Evolutionary conservation across 257 asterid species (phyloP).

Genomic region (Nyctanthes arbortristis): DNA sequence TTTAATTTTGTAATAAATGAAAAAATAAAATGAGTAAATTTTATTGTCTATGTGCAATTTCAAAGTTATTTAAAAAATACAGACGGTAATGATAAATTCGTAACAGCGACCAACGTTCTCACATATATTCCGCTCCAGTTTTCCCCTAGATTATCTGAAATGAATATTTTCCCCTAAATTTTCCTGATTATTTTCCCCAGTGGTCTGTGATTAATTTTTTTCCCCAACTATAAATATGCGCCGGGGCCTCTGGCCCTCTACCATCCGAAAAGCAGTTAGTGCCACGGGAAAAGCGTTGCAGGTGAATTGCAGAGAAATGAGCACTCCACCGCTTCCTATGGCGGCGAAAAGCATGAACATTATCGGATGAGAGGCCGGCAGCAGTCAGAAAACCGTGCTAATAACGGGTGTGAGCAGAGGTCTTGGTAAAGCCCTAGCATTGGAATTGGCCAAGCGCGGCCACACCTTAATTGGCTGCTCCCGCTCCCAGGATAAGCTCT

Average conservation of each 20-base stretch:
- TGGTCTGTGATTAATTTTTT: too few species aligned
- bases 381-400: slow-evolving; percentile 52
- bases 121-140: too few species aligned
- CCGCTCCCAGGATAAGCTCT: slow-evolving; percentile 73
- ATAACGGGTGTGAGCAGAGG: slow-evolving; percentile 95
- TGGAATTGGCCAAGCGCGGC: slow-evolving; percentile 84
- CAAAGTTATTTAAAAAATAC: too few species aligned
- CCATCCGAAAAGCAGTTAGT: not conserved
- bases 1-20: too few species aligned
- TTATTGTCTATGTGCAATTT: too few species aligned
- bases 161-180: too few species aligned
- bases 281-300: not conserved
- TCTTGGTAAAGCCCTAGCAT: slow-evolving; percentile 86
- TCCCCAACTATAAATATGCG: not conserved
- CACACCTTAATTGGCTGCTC: slow-evolving; percentile 92
- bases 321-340: slow-evolving; percentile 40
- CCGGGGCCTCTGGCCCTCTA: not conserved
- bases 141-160: too few species aligned
- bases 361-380: slow-evolving; percentile 35
- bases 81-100: too few species aligned
- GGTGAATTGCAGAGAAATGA: slow-evolving; percentile 31
- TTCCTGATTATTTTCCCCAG: too few species aligned
- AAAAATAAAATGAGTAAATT: too few species aligned
- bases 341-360: slow-evolving; percentile 27
- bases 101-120: too few species aligned